Percentiles rank a stretch among this genome's conserved stretches.
phyloP scores from a whole-genome alignment of 345 rosid species.

The Acer campestre region DNA sequence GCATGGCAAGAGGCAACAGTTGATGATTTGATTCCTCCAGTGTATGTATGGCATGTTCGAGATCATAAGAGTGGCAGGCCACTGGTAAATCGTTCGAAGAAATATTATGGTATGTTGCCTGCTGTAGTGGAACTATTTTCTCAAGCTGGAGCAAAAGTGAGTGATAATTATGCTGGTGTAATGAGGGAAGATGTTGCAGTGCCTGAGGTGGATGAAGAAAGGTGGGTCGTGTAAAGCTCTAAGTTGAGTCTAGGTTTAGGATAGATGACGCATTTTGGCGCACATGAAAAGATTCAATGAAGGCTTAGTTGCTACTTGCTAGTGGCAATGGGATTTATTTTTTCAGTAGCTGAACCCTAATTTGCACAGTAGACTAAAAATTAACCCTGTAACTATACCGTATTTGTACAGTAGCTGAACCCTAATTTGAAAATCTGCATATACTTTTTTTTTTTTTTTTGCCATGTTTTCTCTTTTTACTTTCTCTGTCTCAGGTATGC shows the following conservation, averaged over 20 bases:
- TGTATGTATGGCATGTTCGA: slow-evolving; percentile 51
- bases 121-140: slow-evolving; percentile 52
- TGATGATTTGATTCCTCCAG: slow-evolving; percentile 49
- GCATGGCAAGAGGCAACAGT: slow-evolving; percentile 59
- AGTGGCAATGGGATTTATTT: too few relatives aligned
- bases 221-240: slow-evolving; percentile 32
- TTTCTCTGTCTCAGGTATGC: too few relatives aligned
- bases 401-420: too few relatives aligned
- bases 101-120: slow-evolving; percentile 53
- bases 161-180: slow-evolving; percentile 31
- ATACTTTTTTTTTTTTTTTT: too few relatives aligned
- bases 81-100: slow-evolving; percentile 43
- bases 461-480: too few relatives aligned
- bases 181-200: slow-evolving; percentile 44
- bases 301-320: too few relatives aligned
- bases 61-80: slow-evolving; percentile 25
- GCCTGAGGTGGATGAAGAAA: slow-evolving; percentile 44
- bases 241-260: not conserved
- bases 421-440: too few relatives aligned
- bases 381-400: too few relatives aligned
- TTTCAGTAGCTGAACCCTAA: too few relatives aligned
- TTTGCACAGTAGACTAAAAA: too few relatives aligned
- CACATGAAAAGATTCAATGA: too few relatives aligned
- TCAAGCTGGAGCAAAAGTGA: slow-evolving; percentile 48
- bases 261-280: not conserved